Evolutionary conservation across 179 eudicot genomes (phyloP).

Genomic region (Amaranthus tricolor): DNA sequence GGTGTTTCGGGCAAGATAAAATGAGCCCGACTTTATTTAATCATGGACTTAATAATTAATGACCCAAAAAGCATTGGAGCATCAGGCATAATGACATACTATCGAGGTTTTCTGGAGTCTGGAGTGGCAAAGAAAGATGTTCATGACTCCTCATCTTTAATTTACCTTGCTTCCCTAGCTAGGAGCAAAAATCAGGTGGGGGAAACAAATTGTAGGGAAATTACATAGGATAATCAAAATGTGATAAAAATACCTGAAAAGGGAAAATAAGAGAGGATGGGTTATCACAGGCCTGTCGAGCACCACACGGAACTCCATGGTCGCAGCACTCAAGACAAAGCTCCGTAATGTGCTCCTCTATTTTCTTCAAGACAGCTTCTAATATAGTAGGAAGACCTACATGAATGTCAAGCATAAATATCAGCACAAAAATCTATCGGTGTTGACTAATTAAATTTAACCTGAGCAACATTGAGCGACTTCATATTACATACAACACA

Average conservation of each 20-base stretch:
- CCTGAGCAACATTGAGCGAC: constrained; percentile 3
- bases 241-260: constrained; percentile 56
- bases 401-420: constrained; percentile 13
- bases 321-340: constrained; percentile 94
- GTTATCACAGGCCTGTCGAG: constrained; percentile 83
- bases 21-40: too few relatives aligned
- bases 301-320: constrained; percentile 85
- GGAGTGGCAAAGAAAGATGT: neutral
- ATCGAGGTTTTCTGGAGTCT: neutral
- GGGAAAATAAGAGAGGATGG: constrained; percentile 89
- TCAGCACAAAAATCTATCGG: constrained; percentile 12
- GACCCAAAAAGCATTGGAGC: too few relatives aligned
- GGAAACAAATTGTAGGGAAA: neutral
- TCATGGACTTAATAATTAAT: too few relatives aligned
- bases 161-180: neutral
- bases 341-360: constrained; percentile 83
- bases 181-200: neutral
- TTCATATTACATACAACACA: neutral
- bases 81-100: too few relatives aligned
- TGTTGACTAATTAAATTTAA: neutral
- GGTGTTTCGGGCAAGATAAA: too few relatives aligned
- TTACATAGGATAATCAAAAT: neutral
- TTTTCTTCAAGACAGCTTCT: constrained; percentile 73
- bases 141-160: neutral
- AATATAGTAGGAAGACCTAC: constrained; percentile 80